phyloP scores from a whole-genome alignment of 805 yeast genomes.

The Candida morakotiae region DNA sequence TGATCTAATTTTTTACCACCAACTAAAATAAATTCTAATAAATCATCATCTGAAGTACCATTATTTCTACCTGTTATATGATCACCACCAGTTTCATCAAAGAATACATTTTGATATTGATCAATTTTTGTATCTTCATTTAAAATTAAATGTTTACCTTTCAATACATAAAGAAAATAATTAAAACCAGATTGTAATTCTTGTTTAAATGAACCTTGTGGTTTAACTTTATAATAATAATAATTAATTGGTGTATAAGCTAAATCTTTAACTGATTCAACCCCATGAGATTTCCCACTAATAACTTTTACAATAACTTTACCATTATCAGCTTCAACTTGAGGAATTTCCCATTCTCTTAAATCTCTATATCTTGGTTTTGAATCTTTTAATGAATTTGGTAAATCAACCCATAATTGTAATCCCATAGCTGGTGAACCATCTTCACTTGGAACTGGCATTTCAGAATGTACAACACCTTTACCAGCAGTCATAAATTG shows the following conservation, averaged over 20 bases:
- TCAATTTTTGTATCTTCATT: slow-evolving; percentile 38
- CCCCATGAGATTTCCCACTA: slow-evolving; percentile 73
- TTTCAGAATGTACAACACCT: slow-evolving; percentile 83
- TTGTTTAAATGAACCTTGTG: slow-evolving; percentile 64
- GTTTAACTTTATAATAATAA: slow-evolving; percentile 60
- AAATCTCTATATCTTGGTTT: slow-evolving; percentile 79
- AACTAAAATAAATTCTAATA: slow-evolving; percentile 63
- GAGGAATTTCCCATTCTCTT: slow-evolving; percentile 65
- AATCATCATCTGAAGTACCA: slow-evolving; percentile 9
- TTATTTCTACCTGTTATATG: slow-evolving; percentile 43
- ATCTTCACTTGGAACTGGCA: slow-evolving; percentile 60
- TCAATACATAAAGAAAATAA: slow-evolving; percentile 62
- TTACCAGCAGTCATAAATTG: slow-evolving; percentile 94
- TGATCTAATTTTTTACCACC: slow-evolving; percentile 77
- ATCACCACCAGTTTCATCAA: slow-evolving; percentile 74
- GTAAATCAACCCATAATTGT: slow-evolving; percentile 88
- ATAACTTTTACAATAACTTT: slow-evolving; percentile 67
- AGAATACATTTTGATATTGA: slow-evolving; percentile 53
- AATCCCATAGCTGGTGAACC: slow-evolving; percentile 56
- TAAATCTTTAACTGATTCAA: slow-evolving; percentile 66
- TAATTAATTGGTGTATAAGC: slow-evolving; percentile 81
- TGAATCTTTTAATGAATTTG: slow-evolving; percentile 54
- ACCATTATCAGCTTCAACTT: slow-evolving; percentile 57
- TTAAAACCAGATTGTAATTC: slow-evolving; percentile 57
- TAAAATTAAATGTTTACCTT: slow-evolving; percentile 52